A percentile compares a stretch with the other conserved stretches of the same genome.
Evolutionary conservation across 2,329 filamentous ascomycete species (phyloP).

Genomic region (Aureobasidium sp.): DNA sequence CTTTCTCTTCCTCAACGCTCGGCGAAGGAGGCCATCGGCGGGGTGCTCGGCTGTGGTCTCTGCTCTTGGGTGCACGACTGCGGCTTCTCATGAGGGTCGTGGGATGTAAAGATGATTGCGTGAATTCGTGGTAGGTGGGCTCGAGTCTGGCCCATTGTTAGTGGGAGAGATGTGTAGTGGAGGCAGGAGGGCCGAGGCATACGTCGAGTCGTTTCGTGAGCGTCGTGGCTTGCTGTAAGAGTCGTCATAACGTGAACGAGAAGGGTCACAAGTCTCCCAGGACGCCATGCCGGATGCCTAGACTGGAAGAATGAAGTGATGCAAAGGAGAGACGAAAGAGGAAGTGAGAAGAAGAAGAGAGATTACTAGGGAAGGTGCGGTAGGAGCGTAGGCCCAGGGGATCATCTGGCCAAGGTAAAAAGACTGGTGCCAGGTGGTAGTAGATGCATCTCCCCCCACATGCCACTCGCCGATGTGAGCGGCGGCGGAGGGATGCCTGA

Average conservation of each 20-base stretch:
- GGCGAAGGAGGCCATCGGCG: slow-evolving; percentile 52
- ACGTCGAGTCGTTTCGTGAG: slow-evolving; percentile 21
- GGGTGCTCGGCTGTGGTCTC: not conserved
- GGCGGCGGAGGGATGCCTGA: slow-evolving; percentile 3
- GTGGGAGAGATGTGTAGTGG: slow-evolving; percentile 20
- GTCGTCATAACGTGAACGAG: slow-evolving; percentile 15
- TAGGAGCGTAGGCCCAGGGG: not conserved
- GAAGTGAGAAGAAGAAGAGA: not conserved
- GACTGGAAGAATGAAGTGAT: not conserved
- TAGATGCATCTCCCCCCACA: slow-evolving; percentile 16
- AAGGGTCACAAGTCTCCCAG: slow-evolving; percentile 21
- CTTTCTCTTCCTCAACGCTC: slow-evolving; percentile 62
- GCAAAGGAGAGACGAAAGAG: not conserved
- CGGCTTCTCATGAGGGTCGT: slow-evolving; percentile 23
- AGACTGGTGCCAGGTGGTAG: not conserved
- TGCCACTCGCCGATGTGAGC: not conserved
- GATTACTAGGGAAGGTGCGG: not conserved
- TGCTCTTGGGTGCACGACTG: not conserved
- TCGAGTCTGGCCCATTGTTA: slow-evolving; percentile 19
- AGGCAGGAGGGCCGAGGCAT: not conserved
- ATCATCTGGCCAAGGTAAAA: slow-evolving; percentile 8
- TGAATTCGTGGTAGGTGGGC: slow-evolving; percentile 21
- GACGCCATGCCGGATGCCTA: slow-evolving; percentile 21
- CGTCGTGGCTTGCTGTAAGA: slow-evolving; percentile 16
- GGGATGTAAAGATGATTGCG: slow-evolving; percentile 23